Evolutionary conservation across 2,329 filamentous ascomycete species (phyloP).

Genomic region (Epichloe gansuensis): DNA sequence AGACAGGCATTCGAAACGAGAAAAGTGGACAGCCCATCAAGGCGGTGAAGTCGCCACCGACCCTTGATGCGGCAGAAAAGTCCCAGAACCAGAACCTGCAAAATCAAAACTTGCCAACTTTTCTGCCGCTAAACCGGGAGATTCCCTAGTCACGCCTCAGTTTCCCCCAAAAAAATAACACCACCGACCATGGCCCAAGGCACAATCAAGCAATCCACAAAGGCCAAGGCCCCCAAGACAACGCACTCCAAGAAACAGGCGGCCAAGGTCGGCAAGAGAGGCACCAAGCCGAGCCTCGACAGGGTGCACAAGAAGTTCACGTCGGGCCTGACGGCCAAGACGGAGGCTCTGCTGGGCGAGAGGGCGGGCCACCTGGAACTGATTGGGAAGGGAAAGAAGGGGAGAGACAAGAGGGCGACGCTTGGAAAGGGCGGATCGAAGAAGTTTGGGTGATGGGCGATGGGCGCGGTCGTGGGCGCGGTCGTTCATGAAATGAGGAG

Average conservation of each 20-base stretch:
- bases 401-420: conserved; percentile 24
- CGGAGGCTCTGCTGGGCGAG: conserved; percentile 46
- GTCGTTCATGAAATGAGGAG: too few species aligned
- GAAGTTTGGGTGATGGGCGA: conserved; percentile 39
- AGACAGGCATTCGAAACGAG: background rate
- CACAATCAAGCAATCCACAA: conserved; percentile 34
- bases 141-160: background rate
- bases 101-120: too few species aligned
- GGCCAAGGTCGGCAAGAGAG: conserved; percentile 38
- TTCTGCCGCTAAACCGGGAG: too few species aligned
- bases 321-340: conserved; percentile 40
- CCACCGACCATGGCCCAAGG: conserved; percentile 39
- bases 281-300: conserved; percentile 33
- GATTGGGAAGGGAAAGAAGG: conserved; percentile 44
- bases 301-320: conserved; percentile 44
- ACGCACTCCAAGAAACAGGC: conserved; percentile 30
- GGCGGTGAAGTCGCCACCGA: background rate
- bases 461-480: too few species aligned
- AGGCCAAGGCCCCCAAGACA: conserved; percentile 27
- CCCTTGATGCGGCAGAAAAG: background rate
- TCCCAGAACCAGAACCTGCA: too few species aligned
- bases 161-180: background rate
- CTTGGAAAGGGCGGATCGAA: conserved; percentile 36
- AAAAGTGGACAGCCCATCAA: background rate
- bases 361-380: conserved; percentile 47